phyloP scores from a whole-genome alignment of 306 rosid genomes.

The Adenanthera pavonina region DNA sequence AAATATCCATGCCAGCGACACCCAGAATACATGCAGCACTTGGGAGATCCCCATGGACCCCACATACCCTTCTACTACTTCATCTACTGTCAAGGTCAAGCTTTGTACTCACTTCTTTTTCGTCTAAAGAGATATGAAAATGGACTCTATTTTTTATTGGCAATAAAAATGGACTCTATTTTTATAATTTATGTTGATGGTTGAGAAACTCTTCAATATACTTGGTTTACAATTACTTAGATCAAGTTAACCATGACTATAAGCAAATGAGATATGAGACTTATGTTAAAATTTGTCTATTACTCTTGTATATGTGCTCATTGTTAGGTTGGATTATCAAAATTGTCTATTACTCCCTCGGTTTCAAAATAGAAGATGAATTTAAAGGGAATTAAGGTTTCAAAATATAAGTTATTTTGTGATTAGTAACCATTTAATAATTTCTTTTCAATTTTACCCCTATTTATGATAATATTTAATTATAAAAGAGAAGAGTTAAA shows the following conservation, averaged over 20 bases:
- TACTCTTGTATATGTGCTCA: background rate
- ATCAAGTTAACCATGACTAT: background rate
- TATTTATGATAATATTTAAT: no score
- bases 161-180: no score
- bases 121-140: background rate
- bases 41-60: slow-evolving; percentile 48
- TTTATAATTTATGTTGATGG: background rate
- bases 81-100: slow-evolving; percentile 43
- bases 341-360: background rate
- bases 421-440: no score
- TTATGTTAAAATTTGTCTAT: background rate
- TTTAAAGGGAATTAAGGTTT: no score
- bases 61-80: slow-evolving; percentile 44
- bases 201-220: background rate
- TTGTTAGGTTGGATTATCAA: background rate
- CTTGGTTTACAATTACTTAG: background rate
- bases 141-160: no score
- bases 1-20: slow-evolving; percentile 51
- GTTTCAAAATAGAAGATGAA: no score
- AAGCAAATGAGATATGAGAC: background rate
- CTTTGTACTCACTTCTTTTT: slow-evolving; percentile 3
- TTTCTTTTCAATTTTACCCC: no score
- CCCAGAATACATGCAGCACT: slow-evolving; percentile 41
- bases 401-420: no score
- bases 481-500: no score